A percentile compares a stretch with the other conserved stretches of the same genome.
Conservation (phyloP, 768 basidiomycete species). For the Royoungia palumana region DNA sequence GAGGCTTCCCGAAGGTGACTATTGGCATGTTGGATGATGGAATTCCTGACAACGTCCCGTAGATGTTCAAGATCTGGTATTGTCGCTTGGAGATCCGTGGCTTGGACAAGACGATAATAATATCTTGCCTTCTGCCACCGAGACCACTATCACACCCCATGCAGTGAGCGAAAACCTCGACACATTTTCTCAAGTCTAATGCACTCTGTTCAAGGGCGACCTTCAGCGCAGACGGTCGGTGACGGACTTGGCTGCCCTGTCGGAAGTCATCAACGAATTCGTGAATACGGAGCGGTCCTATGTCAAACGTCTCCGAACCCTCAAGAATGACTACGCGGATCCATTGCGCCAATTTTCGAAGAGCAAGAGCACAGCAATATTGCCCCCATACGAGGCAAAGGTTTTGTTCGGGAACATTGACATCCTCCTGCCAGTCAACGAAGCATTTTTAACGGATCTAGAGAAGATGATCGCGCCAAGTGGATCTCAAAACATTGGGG, state of each 20-base stretch:
- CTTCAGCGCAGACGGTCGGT: constrained; percentile 51
- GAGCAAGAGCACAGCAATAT: constrained; percentile 80
- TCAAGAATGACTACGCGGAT: constrained; percentile 88
- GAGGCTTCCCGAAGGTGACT: constrained; percentile 63
- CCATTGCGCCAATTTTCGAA: constrained; percentile 84
- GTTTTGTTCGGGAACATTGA: constrained; percentile 94
- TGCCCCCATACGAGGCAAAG: constrained; percentile 88
- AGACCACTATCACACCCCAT: constrained; percentile 36
- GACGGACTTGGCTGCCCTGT: constrained; percentile 62
- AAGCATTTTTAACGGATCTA: constrained; percentile 78
- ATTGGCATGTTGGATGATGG: background rate
- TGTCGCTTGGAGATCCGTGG: constrained; percentile 71
- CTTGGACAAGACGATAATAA: constrained; percentile 47
- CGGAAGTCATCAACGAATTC: constrained; percentile 80
- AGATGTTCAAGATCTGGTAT: constrained; percentile 79
- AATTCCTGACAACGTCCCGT: constrained; percentile 13
- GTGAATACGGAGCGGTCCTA: constrained; percentile 89
- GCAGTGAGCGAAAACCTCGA: constrained; percentile 38
- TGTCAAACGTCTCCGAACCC: constrained; percentile 72
- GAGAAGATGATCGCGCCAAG: constrained; percentile 73
- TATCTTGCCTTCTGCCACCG: constrained; percentile 42
- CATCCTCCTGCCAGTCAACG: constrained; percentile 83
- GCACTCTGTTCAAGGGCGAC: constrained; percentile 20
- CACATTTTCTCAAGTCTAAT: constrained; percentile 10
- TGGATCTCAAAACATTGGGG: constrained; percentile 63